A percentile compares a stretch with the other conserved stretches of the same genome.
phyloP scores from a whole-genome alignment of 495 filamentous ascomycete species.

The Talaromyces stipitatus region DNA sequence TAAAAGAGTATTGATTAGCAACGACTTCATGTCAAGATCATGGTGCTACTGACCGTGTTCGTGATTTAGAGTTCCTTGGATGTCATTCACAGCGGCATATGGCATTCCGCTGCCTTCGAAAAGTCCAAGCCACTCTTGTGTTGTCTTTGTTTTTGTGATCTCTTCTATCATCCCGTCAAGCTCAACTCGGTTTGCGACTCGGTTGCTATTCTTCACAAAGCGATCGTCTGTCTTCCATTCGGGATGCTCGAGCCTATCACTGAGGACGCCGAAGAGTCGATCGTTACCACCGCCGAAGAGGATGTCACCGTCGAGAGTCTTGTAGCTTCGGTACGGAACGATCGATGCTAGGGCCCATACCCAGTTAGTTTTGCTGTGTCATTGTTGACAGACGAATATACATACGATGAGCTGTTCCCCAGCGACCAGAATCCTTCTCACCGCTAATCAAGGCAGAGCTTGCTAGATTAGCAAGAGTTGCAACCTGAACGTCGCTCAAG shows the following conservation, averaged over 20 bases:
- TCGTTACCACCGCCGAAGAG: slow-evolving; percentile 94
- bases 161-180: slow-evolving; percentile 72
- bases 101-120: slow-evolving; percentile 90
- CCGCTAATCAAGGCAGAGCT: slow-evolving; percentile 88
- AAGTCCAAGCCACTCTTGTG: slow-evolving; percentile 78
- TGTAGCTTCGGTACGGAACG: slow-evolving; percentile 88
- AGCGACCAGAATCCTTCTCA: slow-evolving; percentile 76
- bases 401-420: slow-evolving; percentile 94
- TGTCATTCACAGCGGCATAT: slow-evolving; percentile 91
- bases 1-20: slow-evolving; percentile 1
- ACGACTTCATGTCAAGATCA: background rate
- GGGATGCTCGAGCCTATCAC: slow-evolving; percentile 64
- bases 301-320: slow-evolving; percentile 87
- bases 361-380: too few species aligned
- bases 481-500: slow-evolving; percentile 89
- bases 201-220: slow-evolving; percentile 71
- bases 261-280: slow-evolving; percentile 78
- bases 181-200: slow-evolving; percentile 69
- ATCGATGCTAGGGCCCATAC: slow-evolving; percentile 70
- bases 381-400: too few species aligned
- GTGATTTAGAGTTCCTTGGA: slow-evolving; percentile 76
- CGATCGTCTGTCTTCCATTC: slow-evolving; percentile 72
- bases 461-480: slow-evolving; percentile 85
- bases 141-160: slow-evolving; percentile 70
- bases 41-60: slow-evolving; percentile 51